These are phyloP conservation scores for Xylaria venustula DNA, from an alignment of 495 filamentous ascomycete species.

Conservation along the genomic window DNA sequence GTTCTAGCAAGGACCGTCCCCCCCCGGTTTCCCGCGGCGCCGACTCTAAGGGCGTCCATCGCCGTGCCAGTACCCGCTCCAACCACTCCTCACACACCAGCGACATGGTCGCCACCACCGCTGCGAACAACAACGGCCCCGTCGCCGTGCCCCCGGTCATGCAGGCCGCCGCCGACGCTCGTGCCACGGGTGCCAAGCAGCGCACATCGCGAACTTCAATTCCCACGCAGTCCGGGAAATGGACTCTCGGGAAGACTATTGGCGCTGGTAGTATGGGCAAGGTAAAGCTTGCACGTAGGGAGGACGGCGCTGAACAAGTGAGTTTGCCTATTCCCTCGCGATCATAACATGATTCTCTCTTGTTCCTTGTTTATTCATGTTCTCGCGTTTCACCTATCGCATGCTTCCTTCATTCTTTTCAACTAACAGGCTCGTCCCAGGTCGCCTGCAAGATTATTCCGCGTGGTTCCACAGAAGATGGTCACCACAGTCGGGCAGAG, in stretches of 20 bases:
- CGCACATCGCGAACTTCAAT: constrained; percentile 75
- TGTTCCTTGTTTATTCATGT: not conserved
- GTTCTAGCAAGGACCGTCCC: constrained; percentile 40
- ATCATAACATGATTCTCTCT: constrained; percentile 1
- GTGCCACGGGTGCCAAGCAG: constrained; percentile 46
- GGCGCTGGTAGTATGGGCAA: constrained; percentile 98
- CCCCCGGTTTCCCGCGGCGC: constrained; percentile 34
- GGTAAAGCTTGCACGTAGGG: constrained; percentile 81
- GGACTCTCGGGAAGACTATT: constrained; percentile 94
- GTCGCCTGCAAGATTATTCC: constrained; percentile 98
- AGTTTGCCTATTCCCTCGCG: constrained; percentile 20
- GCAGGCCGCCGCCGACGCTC: constrained; percentile 44
- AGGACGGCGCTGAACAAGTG: constrained; percentile 80
- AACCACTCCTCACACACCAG: constrained; percentile 14
- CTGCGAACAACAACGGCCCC: constrained; percentile 46
- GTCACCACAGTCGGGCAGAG: constrained; percentile 68
- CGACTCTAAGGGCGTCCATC: constrained; percentile 43
- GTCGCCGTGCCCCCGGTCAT: constrained; percentile 41
- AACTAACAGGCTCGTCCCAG: constrained; percentile 42
- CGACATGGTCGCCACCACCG: constrained; percentile 55
- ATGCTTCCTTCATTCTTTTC: not conserved
- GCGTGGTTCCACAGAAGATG: constrained; percentile 77
- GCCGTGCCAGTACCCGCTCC: constrained; percentile 40
- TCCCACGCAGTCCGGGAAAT: constrained; percentile 79
- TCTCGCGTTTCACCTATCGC: not conserved